phyloP scores from a whole-genome alignment of 2,329 filamentous ascomycete genomes.

The Orbilia ellipsospora region DNA sequence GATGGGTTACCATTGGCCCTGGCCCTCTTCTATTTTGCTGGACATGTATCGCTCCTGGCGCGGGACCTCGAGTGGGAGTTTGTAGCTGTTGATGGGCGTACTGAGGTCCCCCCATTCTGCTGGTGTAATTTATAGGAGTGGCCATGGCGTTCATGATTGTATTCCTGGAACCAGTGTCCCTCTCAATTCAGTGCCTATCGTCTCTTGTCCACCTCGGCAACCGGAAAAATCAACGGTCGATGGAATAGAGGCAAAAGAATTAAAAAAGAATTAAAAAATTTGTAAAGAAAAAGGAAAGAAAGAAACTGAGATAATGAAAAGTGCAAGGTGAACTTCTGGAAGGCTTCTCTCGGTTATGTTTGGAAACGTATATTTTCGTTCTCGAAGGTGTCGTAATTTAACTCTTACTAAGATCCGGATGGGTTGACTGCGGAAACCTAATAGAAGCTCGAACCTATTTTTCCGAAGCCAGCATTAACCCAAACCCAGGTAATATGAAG shows the following conservation, averaged over 20 bases:
- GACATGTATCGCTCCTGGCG: slow-evolving; percentile 44
- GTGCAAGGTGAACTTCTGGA: slow-evolving; percentile 33
- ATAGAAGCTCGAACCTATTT: slow-evolving; percentile 52
- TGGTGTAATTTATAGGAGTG: slow-evolving; percentile 54
- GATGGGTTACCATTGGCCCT: slow-evolving; percentile 58
- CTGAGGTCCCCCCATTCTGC: slow-evolving; percentile 49
- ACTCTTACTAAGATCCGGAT: slow-evolving; percentile 40
- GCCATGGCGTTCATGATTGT: slow-evolving; percentile 50
- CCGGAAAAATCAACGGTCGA: slow-evolving; percentile 51
- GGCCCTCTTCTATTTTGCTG: slow-evolving; percentile 57
- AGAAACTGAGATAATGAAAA: slow-evolving; percentile 3
- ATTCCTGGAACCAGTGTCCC: slow-evolving; percentile 15
- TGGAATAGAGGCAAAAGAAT: slow-evolving; percentile 3
- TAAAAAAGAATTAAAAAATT: slow-evolving; percentile 19
- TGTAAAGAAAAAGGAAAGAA: slow-evolving; percentile 12
- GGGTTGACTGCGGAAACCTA: slow-evolving; percentile 42
- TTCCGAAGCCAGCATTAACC: slow-evolving; percentile 49
- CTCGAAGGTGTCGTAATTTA: slow-evolving; percentile 53
- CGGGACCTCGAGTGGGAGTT: slow-evolving; percentile 50
- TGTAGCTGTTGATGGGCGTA: slow-evolving; percentile 49
- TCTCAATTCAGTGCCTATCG: slow-evolving; percentile 22
- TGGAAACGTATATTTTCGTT: slow-evolving; percentile 28
- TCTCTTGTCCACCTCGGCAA: slow-evolving; percentile 41
- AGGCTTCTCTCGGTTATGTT: slow-evolving; percentile 50
- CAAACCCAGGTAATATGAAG: slow-evolving; percentile 41